A percentile compares a stretch with the other conserved stretches of the same genome.
These are phyloP conservation scores for Cutaneotrichosporon daszewskae DNA, from an alignment of 1,284 basidiomycete genomes.

Conservation along the genomic window DNA sequence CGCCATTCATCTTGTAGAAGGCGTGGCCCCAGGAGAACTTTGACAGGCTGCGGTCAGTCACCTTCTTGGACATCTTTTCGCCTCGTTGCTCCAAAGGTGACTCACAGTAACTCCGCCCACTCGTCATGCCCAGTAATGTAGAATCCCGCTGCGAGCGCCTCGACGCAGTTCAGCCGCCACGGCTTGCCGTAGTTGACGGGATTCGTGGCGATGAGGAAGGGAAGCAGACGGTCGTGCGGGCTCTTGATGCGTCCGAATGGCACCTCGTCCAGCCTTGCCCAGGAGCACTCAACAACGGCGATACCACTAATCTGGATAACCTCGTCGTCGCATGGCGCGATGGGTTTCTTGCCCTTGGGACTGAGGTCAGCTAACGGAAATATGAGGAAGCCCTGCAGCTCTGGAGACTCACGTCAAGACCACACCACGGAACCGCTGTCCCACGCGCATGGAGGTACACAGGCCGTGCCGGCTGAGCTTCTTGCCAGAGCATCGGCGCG, in stretches of 20 bases:
- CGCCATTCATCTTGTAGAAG: constrained; percentile 75
- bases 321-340: constrained; percentile 80
- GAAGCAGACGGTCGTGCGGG: constrained; percentile 86
- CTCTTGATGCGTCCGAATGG: constrained; percentile 90
- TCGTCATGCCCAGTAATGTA: constrained; percentile 79
- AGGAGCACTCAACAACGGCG: constrained; percentile 95
- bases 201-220: constrained; percentile 86
- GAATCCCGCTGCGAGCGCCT: constrained; percentile 87
- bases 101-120: constrained; percentile 64
- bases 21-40: constrained; percentile 83
- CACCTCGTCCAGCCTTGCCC: constrained; percentile 90
- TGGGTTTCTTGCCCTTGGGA: constrained; percentile 73
- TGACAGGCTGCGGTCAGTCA: constrained; percentile 49
- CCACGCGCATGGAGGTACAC: constrained; percentile 76
- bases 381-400: no score
- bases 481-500: constrained; percentile 89
- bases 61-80: no score
- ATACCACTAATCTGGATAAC: constrained; percentile 70
- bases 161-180: constrained; percentile 83
- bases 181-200: constrained; percentile 94
- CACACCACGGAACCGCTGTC: constrained; percentile 80
- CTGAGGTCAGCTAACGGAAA: constrained; percentile 49
- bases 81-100: no score
- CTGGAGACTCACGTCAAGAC: constrained; percentile 86
- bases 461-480: constrained; percentile 81